phyloP scores from a whole-genome alignment of 2,329 filamentous ascomycete species.

The Cytospora mali region DNA sequence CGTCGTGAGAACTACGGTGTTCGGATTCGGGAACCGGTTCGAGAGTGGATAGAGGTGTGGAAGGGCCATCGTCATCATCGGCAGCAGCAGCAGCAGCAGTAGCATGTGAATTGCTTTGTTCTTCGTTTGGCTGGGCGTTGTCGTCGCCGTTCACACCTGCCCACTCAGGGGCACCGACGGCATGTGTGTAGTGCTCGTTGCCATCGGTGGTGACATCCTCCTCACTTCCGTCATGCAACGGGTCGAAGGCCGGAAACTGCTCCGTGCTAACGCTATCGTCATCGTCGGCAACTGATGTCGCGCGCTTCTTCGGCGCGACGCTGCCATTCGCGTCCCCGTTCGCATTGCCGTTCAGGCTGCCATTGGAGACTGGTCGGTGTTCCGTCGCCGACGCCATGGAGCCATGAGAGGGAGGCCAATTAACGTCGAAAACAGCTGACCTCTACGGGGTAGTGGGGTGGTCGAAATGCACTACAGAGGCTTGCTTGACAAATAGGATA shows the following conservation, averaged over 20 bases:
- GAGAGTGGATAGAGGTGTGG: conserved; percentile 14
- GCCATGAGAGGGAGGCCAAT: conserved; percentile 26
- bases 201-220: conserved; percentile 3
- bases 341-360: conserved; percentile 24
- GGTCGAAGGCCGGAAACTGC: conserved; percentile 29
- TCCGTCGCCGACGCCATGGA: conserved; percentile 27
- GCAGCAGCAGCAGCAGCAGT: not conserved
- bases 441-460: too few relatives aligned
- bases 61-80: not conserved
- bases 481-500: too few relatives aligned
- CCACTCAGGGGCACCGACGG: not conserved
- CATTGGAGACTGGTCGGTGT: conserved; percentile 16
- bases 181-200: conserved; percentile 23
- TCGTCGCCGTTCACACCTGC: not conserved
- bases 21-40: conserved; percentile 18
- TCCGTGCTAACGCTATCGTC: conserved; percentile 26
- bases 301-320: not conserved
- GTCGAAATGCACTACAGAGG: too few relatives aligned
- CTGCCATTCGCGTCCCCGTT: conserved; percentile 6
- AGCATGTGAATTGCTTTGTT: not conserved
- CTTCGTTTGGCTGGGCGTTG: not conserved
- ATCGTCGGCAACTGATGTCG: conserved; percentile 22
- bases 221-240: conserved; percentile 25
- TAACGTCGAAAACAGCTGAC: too few relatives aligned
- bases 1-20: not conserved